Base-by-base conservation (phyloP, 2,329 filamentous ascomycete species). In the Albifimbria verrucaria region DNA sequence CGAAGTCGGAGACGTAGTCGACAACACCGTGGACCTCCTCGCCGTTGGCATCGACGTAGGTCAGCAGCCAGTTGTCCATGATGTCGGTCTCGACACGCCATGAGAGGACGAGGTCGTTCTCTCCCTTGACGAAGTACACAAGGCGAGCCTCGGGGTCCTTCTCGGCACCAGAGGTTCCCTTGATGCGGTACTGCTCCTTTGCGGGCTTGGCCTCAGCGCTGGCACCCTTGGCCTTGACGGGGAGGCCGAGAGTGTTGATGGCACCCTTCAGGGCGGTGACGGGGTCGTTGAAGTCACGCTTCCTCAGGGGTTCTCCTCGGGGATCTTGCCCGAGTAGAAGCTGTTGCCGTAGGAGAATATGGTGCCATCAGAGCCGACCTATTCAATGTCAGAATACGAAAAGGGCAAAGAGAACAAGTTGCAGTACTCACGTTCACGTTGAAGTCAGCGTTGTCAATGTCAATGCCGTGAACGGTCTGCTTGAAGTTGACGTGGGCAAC, bases 81-180 rank as follows among this genome's bases (percentile, higher is more conserved):
- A 82, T 65, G 52, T 85, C 80, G 2, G 81, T 85, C 72, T 85
- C 81, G 11, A 85, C 70, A 61, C 81, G 71, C 82, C 81, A 85
- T 0, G 78, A 71, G 20, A 84, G 69, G 7, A 71, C 72, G 4
- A 85, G 69, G 2, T 61, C 67, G 46, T 73, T 74, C 41, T 80
- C 74, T 0, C 69, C 62, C 54, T 76, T 78, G 59, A 76, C 70
- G 42, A 83, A 71, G 65, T 85, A 85, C 36, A 81, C 76, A 3
- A 85, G 71, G 55, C 75, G 76, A 3, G 79, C 80, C 59, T 81
- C 74, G 1, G 82, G 81, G 53, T 82, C 79, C 28, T 72, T 72
- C 21, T 74, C 66, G 0, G 77, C 74, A 9, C 81, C 80, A 2
- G 68, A 68, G 7, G 77, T 76, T 9, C 77, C 75, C 54, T 71